Conservation (phyloP, 1,284 basidiomycete species). For the Hymenochaete sp. region DNA sequence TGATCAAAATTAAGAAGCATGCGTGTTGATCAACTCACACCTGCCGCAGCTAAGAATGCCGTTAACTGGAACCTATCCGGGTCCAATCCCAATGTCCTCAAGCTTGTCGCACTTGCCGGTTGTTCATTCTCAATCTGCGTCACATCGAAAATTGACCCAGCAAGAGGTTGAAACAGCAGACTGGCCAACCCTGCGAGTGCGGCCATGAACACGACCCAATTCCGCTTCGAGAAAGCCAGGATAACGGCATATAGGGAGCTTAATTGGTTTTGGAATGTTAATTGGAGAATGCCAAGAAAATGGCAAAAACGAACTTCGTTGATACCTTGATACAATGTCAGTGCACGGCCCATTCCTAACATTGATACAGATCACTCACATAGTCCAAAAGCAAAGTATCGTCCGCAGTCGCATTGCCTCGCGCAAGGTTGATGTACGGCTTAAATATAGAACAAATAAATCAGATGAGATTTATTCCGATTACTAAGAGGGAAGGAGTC, state of each 20-base stretch:
- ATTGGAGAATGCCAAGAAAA: too few relatives aligned
- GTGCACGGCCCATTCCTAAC: not conserved
- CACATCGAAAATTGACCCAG: slow-evolving; percentile 48
- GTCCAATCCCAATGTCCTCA: slow-evolving; percentile 34
- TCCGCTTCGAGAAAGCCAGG: slow-evolving; percentile 37
- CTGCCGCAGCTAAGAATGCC: slow-evolving; percentile 50
- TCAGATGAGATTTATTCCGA: too few relatives aligned
- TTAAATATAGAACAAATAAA: too few relatives aligned
- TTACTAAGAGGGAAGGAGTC: too few relatives aligned
- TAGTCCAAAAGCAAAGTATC: slow-evolving; percentile 56
- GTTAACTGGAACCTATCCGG: slow-evolving; percentile 37
- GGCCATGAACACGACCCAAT: slow-evolving; percentile 43
- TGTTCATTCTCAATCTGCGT: slow-evolving; percentile 30
- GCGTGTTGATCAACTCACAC: slow-evolving; percentile 31
- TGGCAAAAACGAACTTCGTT: slow-evolving; percentile 32
- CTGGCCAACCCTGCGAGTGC: slow-evolving; percentile 34
- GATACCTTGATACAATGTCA: slow-evolving; percentile 29
- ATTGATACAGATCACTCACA: slow-evolving; percentile 29
- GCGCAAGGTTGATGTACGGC: slow-evolving; percentile 49
- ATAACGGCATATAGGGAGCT: too few relatives aligned
- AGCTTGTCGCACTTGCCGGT: slow-evolving; percentile 33
- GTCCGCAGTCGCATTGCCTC: slow-evolving; percentile 42
- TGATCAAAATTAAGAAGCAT: slow-evolving; percentile 23
- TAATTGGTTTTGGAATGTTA: too few relatives aligned
- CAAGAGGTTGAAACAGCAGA: slow-evolving; percentile 45